Evolutionary conservation across 1,284 basidiomycete genomes (phyloP).

Genomic region (Pholiota adiposa): DNA sequence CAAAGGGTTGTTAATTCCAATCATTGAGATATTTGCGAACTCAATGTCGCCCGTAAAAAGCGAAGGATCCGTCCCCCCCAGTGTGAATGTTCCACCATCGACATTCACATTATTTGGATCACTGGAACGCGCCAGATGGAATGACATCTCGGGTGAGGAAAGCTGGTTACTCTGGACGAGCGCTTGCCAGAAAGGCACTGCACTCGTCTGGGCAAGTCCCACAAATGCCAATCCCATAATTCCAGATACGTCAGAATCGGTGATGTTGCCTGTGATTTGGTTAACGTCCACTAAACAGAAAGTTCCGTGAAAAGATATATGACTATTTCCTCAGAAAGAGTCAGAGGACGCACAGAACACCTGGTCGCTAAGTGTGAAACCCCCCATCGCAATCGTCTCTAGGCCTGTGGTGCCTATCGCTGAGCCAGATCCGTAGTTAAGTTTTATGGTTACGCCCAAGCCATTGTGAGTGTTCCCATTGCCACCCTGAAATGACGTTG

Average conservation of each 20-base stretch:
- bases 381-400: slow-evolving; percentile 54
- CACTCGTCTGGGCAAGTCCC: slow-evolving; percentile 53
- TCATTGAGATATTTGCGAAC: slow-evolving; percentile 45
- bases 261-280: slow-evolving; percentile 39
- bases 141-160: slow-evolving; percentile 57
- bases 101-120: slow-evolving; percentile 40
- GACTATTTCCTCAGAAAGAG: not conserved
- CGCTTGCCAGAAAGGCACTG: slow-evolving; percentile 73
- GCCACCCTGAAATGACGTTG: slow-evolving; percentile 40
- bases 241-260: slow-evolving; percentile 57
- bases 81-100: slow-evolving; percentile 69
- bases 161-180: slow-evolving; percentile 53
- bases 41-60: slow-evolving; percentile 67
- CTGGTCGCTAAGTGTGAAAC: slow-evolving; percentile 50
- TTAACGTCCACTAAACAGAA: slow-evolving; percentile 32
- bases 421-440: slow-evolving; percentile 55
- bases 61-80: slow-evolving; percentile 77
- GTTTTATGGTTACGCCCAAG: slow-evolving; percentile 23
- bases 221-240: slow-evolving; percentile 75
- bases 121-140: slow-evolving; percentile 54
- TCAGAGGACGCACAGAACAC: slow-evolving; percentile 44
- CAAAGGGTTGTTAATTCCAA: not conserved
- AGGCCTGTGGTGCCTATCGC: slow-evolving; percentile 44
- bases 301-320: not conserved
- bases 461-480: slow-evolving; percentile 11